phyloP scores from a whole-genome alignment of 306 rosid genomes.

The Sechiopsis laciniata region DNA sequence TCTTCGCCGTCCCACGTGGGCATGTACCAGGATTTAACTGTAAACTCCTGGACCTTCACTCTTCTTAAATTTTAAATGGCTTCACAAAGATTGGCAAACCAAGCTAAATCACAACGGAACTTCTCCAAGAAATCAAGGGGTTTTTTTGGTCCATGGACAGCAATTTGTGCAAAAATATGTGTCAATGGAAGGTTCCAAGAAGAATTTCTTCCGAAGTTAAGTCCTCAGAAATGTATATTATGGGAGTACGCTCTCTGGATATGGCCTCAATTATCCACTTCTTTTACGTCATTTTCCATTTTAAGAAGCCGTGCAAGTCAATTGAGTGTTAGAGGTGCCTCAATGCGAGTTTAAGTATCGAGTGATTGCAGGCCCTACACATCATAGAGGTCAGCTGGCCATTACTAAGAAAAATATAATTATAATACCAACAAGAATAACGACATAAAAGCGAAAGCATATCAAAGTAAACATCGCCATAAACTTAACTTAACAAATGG shows the following conservation, averaged over 20 bases:
- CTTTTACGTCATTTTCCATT: not conserved
- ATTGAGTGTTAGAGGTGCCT: not conserved
- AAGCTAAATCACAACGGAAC: not conserved
- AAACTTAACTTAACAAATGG: conserved; percentile 15
- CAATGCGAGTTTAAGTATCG: not conserved
- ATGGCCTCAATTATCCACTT: not conserved
- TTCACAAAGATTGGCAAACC: not conserved
- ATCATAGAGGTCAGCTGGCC: not conserved
- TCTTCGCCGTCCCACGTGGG: not conserved
- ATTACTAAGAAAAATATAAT: not conserved
- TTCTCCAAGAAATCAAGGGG: not conserved
- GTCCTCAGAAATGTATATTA: not conserved
- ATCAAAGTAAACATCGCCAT: not conserved
- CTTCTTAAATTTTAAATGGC: not conserved
- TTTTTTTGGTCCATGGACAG: not conserved
- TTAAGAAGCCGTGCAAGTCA: not conserved
- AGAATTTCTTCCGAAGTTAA: not conserved
- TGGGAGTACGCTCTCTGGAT: not conserved
- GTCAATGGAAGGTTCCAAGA: not conserved
- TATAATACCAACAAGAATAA: not conserved
- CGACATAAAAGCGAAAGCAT: not conserved
- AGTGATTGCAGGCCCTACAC: not conserved
- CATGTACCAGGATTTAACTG: not conserved
- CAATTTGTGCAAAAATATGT: not conserved
- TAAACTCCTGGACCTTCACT: not conserved